phyloP scores from a whole-genome alignment of 257 asterid genomes.

The Solanum sitiens region DNA sequence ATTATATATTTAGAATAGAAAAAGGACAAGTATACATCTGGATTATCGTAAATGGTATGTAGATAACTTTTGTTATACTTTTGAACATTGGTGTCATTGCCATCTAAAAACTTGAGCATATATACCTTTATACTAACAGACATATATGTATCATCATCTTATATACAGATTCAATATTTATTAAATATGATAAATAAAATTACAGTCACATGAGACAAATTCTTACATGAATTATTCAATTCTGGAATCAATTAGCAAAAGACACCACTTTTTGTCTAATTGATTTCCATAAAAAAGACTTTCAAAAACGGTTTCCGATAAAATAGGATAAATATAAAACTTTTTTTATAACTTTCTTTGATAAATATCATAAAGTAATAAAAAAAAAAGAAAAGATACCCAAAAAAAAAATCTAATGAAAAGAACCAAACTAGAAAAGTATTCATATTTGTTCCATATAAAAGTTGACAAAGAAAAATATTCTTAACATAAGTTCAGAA shows the following conservation, averaged over 20 bases:
- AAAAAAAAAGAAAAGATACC: no score
- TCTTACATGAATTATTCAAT: background rate
- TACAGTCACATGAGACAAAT: no score
- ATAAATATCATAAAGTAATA: background rate
- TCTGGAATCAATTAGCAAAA: background rate
- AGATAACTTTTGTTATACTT: accelerated
- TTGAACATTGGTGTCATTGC: accelerated
- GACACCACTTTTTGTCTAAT: background rate
- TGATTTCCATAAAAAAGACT: background rate
- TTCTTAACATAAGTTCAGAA: accelerated
- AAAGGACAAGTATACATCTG: accelerated
- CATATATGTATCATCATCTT: no score
- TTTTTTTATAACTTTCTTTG: background rate
- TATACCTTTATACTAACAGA: no score
- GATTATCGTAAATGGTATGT: no score
- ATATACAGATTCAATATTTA: no score
- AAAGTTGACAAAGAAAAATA: background rate
- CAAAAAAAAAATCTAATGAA: background rate
- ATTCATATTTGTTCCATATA: background rate
- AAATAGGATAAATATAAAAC: background rate
- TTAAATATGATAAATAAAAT: no score
- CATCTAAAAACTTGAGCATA: no score
- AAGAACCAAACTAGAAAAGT: background rate
- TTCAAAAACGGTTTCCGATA: no score
- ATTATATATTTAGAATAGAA: no score